phyloP scores from a whole-genome alignment of 108 stramenopile species.

The Asterionellopsis glacialis region DNA sequence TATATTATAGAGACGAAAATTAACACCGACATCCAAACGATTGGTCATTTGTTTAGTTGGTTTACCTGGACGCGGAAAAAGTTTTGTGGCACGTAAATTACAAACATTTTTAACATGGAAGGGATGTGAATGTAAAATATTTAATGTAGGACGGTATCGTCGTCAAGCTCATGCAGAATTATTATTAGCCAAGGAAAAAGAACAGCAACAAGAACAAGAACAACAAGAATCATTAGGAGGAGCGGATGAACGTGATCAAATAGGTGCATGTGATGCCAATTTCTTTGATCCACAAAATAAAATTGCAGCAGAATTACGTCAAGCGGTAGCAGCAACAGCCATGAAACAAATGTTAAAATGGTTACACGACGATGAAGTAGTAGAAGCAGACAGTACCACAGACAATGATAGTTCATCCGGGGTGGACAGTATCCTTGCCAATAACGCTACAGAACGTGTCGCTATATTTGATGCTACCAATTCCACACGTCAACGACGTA shows the following conservation, averaged over 20 bases:
- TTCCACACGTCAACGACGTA: constrained; percentile 74
- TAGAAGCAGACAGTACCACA: constrained; percentile 4
- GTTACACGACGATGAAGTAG: constrained; percentile 53
- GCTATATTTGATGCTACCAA: constrained; percentile 98
- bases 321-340: constrained; percentile 64
- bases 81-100: constrained; percentile 86
- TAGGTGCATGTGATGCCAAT: constrained; percentile 70
- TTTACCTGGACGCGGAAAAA: constrained; percentile 69
- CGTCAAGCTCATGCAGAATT: constrained; percentile 46
- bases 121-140: constrained; percentile 68
- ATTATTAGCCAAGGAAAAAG: constrained; percentile 7
- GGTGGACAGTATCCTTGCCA: not conserved
- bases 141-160: constrained; percentile 90
- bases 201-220: constrained; percentile 1
- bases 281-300: constrained; percentile 79
- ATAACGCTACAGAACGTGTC: constrained; percentile 41
- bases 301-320: constrained; percentile 54
- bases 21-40: constrained; percentile 62
- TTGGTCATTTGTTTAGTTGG: constrained; percentile 60
- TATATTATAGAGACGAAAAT: constrained; percentile 52
- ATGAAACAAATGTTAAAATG: constrained; percentile 76
- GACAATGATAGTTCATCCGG: constrained; percentile 3
- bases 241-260: constrained; percentile 5
- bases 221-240: not conserved
- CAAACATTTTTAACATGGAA: constrained; percentile 79